phyloP scores from a whole-genome alignment of 2,329 filamentous ascomycete species.

The Dactylonectria macrodidyma region DNA sequence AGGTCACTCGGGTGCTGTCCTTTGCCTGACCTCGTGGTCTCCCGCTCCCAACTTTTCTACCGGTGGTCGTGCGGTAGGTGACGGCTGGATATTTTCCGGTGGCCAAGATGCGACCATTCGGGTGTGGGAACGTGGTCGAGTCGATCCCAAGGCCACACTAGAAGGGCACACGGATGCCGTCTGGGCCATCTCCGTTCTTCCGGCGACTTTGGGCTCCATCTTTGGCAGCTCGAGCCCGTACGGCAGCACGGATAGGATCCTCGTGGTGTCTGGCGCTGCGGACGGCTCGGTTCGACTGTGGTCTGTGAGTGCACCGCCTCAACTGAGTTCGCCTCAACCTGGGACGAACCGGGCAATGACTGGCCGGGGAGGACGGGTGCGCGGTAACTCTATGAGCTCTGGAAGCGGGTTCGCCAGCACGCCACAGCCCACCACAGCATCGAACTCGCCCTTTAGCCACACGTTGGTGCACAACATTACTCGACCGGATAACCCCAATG shows the following conservation, averaged over 20 bases:
- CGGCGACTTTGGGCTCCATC: constrained; percentile 83
- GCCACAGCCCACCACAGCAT: constrained; percentile 90
- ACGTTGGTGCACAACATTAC: constrained; percentile 90
- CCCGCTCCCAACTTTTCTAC: constrained; percentile 91
- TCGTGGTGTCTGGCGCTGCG: constrained; percentile 92
- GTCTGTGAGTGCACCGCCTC: constrained; percentile 93
- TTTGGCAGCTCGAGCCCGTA: constrained; percentile 84
- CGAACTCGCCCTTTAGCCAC: constrained; percentile 88
- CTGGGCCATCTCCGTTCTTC: constrained; percentile 94
- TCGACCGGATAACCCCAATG: constrained; percentile 73
- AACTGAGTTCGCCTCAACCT: constrained; percentile 84
- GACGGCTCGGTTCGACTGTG: constrained; percentile 94
- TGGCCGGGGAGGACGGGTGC: constrained; percentile 78
- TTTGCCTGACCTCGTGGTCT: constrained; percentile 88
- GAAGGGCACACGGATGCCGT: constrained; percentile 97
- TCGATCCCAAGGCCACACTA: constrained; percentile 94
- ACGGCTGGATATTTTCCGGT: constrained; percentile 98
- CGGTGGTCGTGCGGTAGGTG: constrained; percentile 87
- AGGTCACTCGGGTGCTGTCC: constrained; percentile 91
- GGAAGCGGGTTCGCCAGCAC: constrained; percentile 92
- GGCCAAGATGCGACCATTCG: constrained; percentile 94
- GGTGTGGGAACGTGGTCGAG: constrained; percentile 94
- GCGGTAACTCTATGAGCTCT: constrained; percentile 94
- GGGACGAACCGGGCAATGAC: constrained; percentile 71
- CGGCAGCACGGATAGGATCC: constrained; percentile 86